Evolutionary conservation across 2,329 filamentous ascomycete species (phyloP).

Genomic region (Paecilomyces variotii): DNA sequence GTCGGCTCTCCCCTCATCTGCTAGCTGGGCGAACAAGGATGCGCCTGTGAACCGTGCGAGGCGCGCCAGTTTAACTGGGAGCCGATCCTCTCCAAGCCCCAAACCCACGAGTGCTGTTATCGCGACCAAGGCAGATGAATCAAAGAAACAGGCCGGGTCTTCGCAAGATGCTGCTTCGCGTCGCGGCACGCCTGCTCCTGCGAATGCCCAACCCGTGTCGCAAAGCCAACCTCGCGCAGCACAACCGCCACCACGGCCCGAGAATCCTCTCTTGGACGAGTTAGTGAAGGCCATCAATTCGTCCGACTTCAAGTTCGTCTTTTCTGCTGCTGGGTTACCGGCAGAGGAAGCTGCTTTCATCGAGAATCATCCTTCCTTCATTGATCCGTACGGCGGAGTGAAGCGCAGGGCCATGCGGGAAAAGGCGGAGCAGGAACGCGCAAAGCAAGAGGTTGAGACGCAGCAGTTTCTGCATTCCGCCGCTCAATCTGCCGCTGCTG

Average conservation of each 20-base stretch:
- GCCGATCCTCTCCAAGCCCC: slow-evolving; percentile 73
- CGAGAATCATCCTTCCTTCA: slow-evolving; percentile 63
- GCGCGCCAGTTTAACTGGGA: slow-evolving; percentile 68
- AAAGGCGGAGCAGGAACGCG: slow-evolving; percentile 55
- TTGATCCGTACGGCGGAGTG: slow-evolving; percentile 73
- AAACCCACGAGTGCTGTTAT: slow-evolving; percentile 47
- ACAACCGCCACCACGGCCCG: slow-evolving; percentile 14
- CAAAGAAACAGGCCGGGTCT: slow-evolving; percentile 22
- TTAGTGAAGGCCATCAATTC: slow-evolving; percentile 42
- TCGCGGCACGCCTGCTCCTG: slow-evolving; percentile 16
- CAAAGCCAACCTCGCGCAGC: slow-evolving; percentile 13
- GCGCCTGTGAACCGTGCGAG: slow-evolving; percentile 59
- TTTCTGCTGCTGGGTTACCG: slow-evolving; percentile 40
- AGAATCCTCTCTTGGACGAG: slow-evolving; percentile 27
- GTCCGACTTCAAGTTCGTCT: slow-evolving; percentile 46
- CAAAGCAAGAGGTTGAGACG: slow-evolving; percentile 46
- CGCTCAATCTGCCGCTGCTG: slow-evolving; percentile 41
- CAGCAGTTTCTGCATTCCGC: slow-evolving; percentile 45
- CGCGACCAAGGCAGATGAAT: slow-evolving; percentile 26
- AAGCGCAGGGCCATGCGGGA: slow-evolving; percentile 72
- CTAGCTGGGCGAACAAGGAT: slow-evolving; percentile 77
- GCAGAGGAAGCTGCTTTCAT: slow-evolving; percentile 45
- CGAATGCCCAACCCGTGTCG: slow-evolving; percentile 11
- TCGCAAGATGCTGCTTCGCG: slow-evolving; percentile 13
- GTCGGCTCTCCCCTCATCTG: slow-evolving; percentile 85